Evolutionary conservation across 257 asterid genomes (phyloP).

Genomic region (Euphrasia confusa): DNA sequence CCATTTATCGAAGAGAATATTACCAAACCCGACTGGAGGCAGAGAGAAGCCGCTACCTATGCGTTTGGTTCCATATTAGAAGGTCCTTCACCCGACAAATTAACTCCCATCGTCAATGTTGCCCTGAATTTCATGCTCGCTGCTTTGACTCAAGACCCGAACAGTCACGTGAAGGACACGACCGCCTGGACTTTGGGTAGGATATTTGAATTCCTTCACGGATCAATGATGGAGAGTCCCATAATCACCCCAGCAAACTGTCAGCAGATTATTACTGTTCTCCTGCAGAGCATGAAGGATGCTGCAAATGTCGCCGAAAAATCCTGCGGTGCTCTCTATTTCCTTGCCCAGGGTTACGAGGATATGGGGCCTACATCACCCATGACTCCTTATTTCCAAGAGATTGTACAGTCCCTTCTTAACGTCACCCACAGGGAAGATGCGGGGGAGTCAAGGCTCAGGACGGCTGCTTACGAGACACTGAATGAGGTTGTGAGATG

Average conservation of each 20-base stretch:
- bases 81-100: slow-evolving; percentile 2
- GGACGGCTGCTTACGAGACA: background rate
- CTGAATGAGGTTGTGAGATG: background rate
- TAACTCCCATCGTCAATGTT: background rate
- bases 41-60: background rate
- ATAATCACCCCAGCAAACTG: slow-evolving; percentile 1
- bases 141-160: background rate
- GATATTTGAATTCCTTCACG: background rate
- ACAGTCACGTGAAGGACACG: background rate
- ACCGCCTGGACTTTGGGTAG: slow-evolving; percentile 2
- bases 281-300: background rate
- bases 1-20: background rate
- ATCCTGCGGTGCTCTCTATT: slow-evolving; percentile 1
- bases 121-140: background rate
- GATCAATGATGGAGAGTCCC: background rate
- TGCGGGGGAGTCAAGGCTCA: background rate
- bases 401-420: background rate
- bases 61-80: slow-evolving; percentile 4
- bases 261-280: background rate
- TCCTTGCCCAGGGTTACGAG: background rate
- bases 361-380: background rate
- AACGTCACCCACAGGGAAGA: slow-evolving; percentile 2
- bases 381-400: background rate
- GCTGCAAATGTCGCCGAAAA: background rate
- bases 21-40: background rate